Evolutionary conservation across 176 grass and related monocot genomes (phyloP), one percentile per base, ranked within the genome.

Genomic region (Rhynchospora pubera): DNA sequence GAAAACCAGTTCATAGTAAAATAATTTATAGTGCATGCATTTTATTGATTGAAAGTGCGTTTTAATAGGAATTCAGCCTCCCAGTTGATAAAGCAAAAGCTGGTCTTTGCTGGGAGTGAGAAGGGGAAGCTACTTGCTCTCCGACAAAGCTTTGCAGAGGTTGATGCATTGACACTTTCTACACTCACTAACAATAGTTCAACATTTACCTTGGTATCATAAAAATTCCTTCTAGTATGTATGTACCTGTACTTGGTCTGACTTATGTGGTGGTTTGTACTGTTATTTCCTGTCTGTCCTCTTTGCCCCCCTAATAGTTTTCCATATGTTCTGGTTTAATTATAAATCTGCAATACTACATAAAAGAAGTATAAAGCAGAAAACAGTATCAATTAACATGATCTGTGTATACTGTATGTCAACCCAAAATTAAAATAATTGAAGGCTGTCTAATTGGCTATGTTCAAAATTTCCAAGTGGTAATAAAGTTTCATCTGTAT

Each of bases 61-160:
- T 81, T 47, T 59, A 73, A 51, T 74, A 98, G 92, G 87, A 98
- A 98, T 88, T 94, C 92, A 23, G 92, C 92, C 7, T 93, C 88
- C 46, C 88, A 91, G 65, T 84, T 98, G 84, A 94, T 98, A 83
- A 94, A 94, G 43, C 91, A 99, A 89, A 95, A 83, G 79, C 88
- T 99, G 48, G 75, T 99, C 76, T 99, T 99, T 62, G 81, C 89
- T 72, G 96, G 96, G 81, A 95, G 90, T n/a, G 96, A 99, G 87
- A 93, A 86, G 71, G 96, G 96, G 26, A 95, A 99, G 80, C 84
- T 99, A 88, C 62, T 95, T 82, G 89, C 92, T 84, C 87, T 99
- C 88, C 83, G 87, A 55, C 96, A 95, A 87, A 93, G 91, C 75
- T 99, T 99, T 90, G 84, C 89, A 52, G 87, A 90, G 89, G 92